These are phyloP conservation scores for Biscogniauxia marginata DNA, from an alignment of 2,329 filamentous ascomycete genomes.

Conservation along the genomic window DNA sequence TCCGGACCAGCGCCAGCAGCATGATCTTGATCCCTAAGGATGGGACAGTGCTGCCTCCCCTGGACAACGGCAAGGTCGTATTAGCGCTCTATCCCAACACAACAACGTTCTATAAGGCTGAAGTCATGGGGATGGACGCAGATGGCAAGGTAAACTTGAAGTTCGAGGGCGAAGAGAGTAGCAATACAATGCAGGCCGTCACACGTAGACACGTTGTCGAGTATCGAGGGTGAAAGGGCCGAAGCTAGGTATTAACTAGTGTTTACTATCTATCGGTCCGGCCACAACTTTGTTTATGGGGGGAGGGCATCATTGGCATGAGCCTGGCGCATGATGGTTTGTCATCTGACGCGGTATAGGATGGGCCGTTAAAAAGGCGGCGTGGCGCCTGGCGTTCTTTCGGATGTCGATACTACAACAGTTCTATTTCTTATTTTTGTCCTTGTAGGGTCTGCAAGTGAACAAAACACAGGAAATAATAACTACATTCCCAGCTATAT, in stretches of 20 bases:
- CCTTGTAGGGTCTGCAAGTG: no score
- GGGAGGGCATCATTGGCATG: no score
- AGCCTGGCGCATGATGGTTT: no score
- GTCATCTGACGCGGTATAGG: no score
- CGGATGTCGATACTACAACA: no score
- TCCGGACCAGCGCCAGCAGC: constrained; percentile 69
- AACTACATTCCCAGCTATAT: no score
- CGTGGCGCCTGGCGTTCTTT: no score
- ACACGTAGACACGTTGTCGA: constrained; percentile 76
- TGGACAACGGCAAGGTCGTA: constrained; percentile 69
- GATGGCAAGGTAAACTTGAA: constrained; percentile 61
- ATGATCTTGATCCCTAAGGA: constrained; percentile 73
- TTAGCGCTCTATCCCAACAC: constrained; percentile 80
- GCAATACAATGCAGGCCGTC: constrained; percentile 71
- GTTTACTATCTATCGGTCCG: no score
- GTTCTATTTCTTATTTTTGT: no score
- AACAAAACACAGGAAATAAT: no score
- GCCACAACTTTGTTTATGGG: no score
- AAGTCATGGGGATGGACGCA: constrained; percentile 69
- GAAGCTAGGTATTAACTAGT: not conserved
- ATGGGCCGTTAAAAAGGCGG: no score
- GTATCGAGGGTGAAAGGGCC: constrained; percentile 46
- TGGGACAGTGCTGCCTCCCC: constrained; percentile 53
- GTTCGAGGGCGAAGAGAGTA: constrained; percentile 78
- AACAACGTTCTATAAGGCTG: constrained; percentile 81